Evolutionary conservation across 805 yeast genomes (phyloP).

Genomic region (Candida anglica): DNA sequence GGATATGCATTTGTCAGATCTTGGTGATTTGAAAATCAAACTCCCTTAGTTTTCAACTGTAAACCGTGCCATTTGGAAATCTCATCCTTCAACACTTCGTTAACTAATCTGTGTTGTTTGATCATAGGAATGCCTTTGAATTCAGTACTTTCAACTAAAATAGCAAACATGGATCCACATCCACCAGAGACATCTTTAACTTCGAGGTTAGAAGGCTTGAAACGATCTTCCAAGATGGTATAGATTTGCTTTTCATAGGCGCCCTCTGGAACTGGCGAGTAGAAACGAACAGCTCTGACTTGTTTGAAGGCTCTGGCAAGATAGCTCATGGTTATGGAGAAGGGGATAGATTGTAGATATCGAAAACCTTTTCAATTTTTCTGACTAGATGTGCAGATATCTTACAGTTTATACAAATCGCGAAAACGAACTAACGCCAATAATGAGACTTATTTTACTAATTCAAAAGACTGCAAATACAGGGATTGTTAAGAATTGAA

Average conservation of each 20-base stretch:
- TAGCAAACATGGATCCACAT: constrained; percentile 97
- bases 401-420: no score
- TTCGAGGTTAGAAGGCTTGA: constrained; percentile 57
- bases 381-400: not conserved
- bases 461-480: not conserved
- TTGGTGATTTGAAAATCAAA: no score
- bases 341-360: no score
- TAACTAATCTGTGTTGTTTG: constrained; percentile 90
- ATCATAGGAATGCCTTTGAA: constrained; percentile 82
- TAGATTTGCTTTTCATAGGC: constrained; percentile 65
- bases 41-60: constrained; percentile 66
- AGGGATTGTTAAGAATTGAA: no score
- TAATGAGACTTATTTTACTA: not conserved
- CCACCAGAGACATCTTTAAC: constrained; percentile 89
- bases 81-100: constrained; percentile 76
- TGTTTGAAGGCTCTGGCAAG: not conserved
- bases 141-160: constrained; percentile 62
- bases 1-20: no score
- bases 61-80: constrained; percentile 93
- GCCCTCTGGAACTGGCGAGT: constrained; percentile 31
- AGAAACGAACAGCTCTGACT: not conserved
- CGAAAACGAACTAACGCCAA: no score
- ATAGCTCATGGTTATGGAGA: not conserved
- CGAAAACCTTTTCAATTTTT: not conserved
- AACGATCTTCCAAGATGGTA: constrained; percentile 47